phyloP scores from a whole-genome alignment of 2,329 filamentous ascomycete genomes.

The Grosmannia serpens region DNA sequence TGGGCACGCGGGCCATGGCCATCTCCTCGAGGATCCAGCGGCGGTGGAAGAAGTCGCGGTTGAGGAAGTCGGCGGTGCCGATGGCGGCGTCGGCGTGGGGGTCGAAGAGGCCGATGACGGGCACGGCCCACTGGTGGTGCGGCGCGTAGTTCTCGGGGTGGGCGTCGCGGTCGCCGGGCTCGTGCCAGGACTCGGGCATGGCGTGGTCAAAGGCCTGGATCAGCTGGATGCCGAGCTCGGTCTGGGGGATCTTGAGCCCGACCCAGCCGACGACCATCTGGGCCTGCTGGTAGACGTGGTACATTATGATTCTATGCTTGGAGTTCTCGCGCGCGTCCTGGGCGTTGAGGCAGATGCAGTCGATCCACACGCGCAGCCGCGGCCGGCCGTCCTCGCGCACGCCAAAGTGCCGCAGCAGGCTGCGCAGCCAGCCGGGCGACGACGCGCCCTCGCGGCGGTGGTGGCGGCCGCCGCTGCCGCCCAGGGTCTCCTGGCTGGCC shows the following conservation, averaged over 20 bases:
- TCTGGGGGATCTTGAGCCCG: not conserved
- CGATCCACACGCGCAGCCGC: not conserved
- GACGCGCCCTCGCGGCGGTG: not conserved
- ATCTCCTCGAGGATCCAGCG: slow-evolving; percentile 3
- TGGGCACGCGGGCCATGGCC: not conserved
- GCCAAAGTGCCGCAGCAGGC: not conserved
- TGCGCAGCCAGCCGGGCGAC: not conserved
- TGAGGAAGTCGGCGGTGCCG: not conserved
- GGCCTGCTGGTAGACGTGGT: slow-evolving; percentile 1
- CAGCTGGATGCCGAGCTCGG: not conserved
- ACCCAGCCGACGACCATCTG: slow-evolving; percentile 2
- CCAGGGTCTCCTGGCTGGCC: not conserved
- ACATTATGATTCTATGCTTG: not conserved
- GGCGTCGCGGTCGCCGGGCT: not conserved
- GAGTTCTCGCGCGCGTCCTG: not conserved
- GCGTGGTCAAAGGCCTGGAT: not conserved
- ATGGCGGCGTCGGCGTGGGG: not conserved
- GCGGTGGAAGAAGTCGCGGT: not conserved
- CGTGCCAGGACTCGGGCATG: not conserved
- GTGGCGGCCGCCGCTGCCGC: not conserved
- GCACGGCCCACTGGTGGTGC: not conserved
- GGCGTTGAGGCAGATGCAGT: slow-evolving; percentile 1
- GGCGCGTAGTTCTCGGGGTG: not conserved
- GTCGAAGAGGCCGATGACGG: not conserved
- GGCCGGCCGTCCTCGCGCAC: not conserved